phyloP scores from a whole-genome alignment of 768 basidiomycete genomes.

The Pulveroboletus sp. region DNA sequence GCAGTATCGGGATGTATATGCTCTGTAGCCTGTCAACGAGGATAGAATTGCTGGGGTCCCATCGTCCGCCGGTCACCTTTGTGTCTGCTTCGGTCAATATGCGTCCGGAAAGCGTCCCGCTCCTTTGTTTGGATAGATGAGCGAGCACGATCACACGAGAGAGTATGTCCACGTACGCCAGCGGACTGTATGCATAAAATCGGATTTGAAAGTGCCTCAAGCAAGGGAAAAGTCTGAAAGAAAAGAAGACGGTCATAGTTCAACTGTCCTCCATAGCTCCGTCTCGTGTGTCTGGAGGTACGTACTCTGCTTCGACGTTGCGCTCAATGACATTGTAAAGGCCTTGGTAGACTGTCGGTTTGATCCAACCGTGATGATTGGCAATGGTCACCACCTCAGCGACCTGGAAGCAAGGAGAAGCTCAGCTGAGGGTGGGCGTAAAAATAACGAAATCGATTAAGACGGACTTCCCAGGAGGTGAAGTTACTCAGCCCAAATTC shows the following conservation, averaged over 20 bases:
- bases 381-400: slow-evolving; percentile 43
- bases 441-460: background rate
- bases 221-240: slow-evolving; percentile 35
- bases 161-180: slow-evolving; percentile 10
- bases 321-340: slow-evolving; percentile 46
- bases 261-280: too few species aligned
- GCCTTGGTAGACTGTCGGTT: slow-evolving; percentile 47
- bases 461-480: slow-evolving; percentile 30
- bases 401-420: slow-evolving; percentile 24
- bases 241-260: background rate
- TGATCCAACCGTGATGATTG: slow-evolving; percentile 41
- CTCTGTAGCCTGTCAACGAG: background rate
- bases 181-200: slow-evolving; percentile 33
- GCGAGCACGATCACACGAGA: background rate
- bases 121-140: slow-evolving; percentile 3
- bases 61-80: slow-evolving; percentile 1
- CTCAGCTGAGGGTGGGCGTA: background rate
- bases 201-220: slow-evolving; percentile 37
- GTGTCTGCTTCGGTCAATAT: slow-evolving; percentile 7
- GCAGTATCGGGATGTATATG: slow-evolving; percentile 10
- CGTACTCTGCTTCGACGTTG: slow-evolving; percentile 9
- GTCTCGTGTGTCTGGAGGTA: background rate
- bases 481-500: slow-evolving; percentile 15
- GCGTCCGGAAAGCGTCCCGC: slow-evolving; percentile 10
- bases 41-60: slow-evolving; percentile 7